A percentile compares a stretch with the other conserved stretches of the same genome.
phyloP scores from a whole-genome alignment of 306 rosid species.

The Pyrus communis region DNA sequence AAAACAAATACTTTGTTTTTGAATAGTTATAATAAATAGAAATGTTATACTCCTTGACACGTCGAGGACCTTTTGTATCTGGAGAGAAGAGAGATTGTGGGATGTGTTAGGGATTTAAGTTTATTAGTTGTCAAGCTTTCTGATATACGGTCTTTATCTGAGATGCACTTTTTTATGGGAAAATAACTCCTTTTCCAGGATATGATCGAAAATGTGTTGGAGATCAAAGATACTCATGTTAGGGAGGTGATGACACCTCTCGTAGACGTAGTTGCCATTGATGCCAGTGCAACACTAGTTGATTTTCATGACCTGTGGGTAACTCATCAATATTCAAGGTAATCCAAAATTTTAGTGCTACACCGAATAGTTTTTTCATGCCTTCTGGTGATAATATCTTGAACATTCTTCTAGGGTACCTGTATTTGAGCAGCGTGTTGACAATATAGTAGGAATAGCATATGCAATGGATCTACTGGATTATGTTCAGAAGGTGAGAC shows the following conservation, averaged over 20 bases:
- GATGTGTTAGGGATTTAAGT: background rate
- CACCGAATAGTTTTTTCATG: background rate
- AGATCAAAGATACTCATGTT: slow-evolving; percentile 93
- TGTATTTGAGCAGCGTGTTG: slow-evolving; percentile 97
- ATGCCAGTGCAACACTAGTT: slow-evolving; percentile 71
- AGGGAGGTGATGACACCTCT: slow-evolving; percentile 99
- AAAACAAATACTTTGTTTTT: background rate
- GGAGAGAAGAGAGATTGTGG: background rate
- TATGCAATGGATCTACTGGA: slow-evolving; percentile 97
- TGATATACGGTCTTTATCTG: background rate
- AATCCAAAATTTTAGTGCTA: background rate
- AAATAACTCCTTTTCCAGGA: slow-evolving; percentile 44
- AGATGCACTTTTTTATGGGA: background rate
- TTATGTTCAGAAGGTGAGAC: slow-evolving; percentile 72
- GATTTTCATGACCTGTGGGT: slow-evolving; percentile 88
- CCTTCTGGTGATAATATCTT: background rate
- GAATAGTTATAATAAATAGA: background rate
- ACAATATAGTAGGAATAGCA: slow-evolving; percentile 95
- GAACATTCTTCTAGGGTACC: slow-evolving; percentile 65
- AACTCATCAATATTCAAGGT: slow-evolving; percentile 99
- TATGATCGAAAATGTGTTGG: slow-evolving; percentile 97
- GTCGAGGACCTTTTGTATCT: background rate
- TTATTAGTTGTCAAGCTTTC: background rate
- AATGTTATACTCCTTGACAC: background rate
- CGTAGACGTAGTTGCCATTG: slow-evolving; percentile 97